Conservation (phyloP, 2,329 filamentous ascomycete species). For the Phaeosphaeria sp. region DNA sequence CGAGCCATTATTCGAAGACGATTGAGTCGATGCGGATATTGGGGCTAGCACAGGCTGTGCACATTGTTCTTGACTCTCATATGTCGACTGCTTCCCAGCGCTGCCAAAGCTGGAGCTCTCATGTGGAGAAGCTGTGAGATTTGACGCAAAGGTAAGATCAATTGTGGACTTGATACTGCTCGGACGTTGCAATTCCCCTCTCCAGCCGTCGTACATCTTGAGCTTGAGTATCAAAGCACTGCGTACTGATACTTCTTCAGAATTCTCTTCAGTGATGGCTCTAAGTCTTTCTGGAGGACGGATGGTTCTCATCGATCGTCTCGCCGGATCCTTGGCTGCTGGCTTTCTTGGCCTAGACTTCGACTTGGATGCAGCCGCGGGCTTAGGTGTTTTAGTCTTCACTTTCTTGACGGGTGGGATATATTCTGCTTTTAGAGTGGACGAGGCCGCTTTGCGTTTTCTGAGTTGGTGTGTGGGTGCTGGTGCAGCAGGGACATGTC, state of each 20-base stretch:
- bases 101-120: neutral
- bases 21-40: conserved; percentile 5
- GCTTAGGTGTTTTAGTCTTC: neutral
- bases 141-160: no score
- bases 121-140: neutral
- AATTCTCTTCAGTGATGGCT: no score
- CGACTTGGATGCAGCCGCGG: neutral
- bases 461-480: neutral
- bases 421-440: neutral
- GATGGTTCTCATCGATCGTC: no score
- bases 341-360: neutral
- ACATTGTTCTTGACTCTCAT: conserved; percentile 2
- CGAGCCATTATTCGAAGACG: neutral
- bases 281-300: no score
- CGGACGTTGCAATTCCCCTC: neutral
- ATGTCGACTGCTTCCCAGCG: no score
- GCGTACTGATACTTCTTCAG: no score
- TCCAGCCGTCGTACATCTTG: neutral
- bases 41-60: neutral
- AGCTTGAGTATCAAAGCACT: neutral
- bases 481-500: neutral
- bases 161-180: no score
- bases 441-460: neutral
- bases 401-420: neutral
- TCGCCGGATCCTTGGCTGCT: neutral